Evolutionary conservation across 495 filamentous ascomycete species (phyloP), one percentile per base, ranked within the genome.

Genomic region (Podospora anserina): DNA sequence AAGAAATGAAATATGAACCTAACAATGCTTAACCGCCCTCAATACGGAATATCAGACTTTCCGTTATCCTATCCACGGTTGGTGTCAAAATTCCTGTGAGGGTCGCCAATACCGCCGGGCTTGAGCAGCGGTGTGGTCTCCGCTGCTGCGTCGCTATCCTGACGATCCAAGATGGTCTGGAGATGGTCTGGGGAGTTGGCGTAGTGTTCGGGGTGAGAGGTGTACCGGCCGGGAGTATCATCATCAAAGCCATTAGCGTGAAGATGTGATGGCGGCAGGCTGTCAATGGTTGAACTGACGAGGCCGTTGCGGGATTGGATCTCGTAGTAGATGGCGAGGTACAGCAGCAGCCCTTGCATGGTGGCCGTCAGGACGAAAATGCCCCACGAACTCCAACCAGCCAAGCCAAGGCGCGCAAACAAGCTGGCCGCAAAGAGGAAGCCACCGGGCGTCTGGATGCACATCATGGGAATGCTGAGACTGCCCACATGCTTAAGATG

Each of bases 401-500:
- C 88, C 77, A 80, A 80, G 5, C 95, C 95, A 53, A 97, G 83
- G 59, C 95, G 86, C 13, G 86, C 89, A 19, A 90, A 91, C 39
- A 99, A 78, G 79, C 94, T 98, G 19, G 82, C 88, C 2, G 94
- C 92, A 83, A 94, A 98, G 23, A 98, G 80, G 72, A 96, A 89
- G 69, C 90, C 90, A 6, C 95, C 95, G 0, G 95, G 95, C 0
- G 94, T 97, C 78, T 99, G 95, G 57, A 98, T 97, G 76, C 90
- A 90, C 95, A 99, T 99, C 92, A 97, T 98, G 1, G 93, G 91
- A 66, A 99, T 94, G 74, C 92, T 96, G 67, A 99, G 78, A 74
- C 92, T 96, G 49, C 92, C 92, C 1, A 96, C 90, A 69, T 91
- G 88, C 74, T 92, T 90, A 62, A 97, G 81, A 49, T 82, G 85